These are phyloP conservation scores for Warburgia ugandensis DNA, from an alignment of 164 flowering plant species.

Conservation along the genomic window DNA sequence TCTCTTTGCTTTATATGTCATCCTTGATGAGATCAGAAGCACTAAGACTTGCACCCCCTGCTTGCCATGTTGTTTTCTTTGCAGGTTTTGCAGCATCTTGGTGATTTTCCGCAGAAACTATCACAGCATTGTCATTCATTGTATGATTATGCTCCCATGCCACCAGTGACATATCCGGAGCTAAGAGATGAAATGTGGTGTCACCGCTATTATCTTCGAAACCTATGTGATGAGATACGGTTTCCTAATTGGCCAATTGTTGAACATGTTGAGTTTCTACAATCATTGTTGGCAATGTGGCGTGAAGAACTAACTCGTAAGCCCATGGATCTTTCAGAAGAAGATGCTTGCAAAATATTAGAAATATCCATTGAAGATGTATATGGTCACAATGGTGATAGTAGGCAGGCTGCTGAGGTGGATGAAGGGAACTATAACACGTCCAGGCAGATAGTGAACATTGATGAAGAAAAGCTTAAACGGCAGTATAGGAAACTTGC, in stretches of 20 bases:
- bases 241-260: constrained; percentile 99
- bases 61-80: constrained; percentile 1
- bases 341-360: constrained; percentile 90
- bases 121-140: constrained; percentile 94
- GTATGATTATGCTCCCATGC: constrained; percentile 99
- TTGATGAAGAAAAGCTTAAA: constrained; percentile 98
- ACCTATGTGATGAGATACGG: constrained; percentile 92
- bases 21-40: neutral
- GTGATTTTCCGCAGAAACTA: constrained; percentile 94
- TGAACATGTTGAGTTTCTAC: constrained; percentile 96
- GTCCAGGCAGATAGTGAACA: constrained; percentile 76
- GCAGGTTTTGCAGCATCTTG: constrained; percentile 99
- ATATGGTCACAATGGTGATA: constrained; percentile 34
- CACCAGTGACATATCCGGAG: constrained; percentile 99
- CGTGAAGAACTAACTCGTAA: constrained; percentile 95
- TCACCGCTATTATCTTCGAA: constrained; percentile 94
- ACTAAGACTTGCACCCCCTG: neutral
- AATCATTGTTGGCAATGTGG: constrained; percentile 96
- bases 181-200: constrained; percentile 99
- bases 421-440: constrained; percentile 43
- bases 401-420: constrained; percentile 25
- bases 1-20: neutral
- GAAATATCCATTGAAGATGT: constrained; percentile 86
- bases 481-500: constrained; percentile 97
- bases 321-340: constrained; percentile 99